phyloP scores from a whole-genome alignment of 768 basidiomycete species.

The Boletellus emodensis region DNA sequence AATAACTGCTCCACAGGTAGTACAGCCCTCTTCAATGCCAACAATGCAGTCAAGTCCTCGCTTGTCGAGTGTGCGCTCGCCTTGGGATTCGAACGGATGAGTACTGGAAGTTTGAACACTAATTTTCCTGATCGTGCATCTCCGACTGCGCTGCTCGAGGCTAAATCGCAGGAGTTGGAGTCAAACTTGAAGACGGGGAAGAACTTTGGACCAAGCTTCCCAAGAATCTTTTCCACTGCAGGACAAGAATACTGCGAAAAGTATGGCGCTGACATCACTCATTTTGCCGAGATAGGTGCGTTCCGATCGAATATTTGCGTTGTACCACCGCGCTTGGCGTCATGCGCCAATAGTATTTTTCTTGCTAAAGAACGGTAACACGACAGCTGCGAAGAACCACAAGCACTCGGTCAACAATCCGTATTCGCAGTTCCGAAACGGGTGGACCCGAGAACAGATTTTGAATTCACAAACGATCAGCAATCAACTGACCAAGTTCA shows the following conservation, averaged over 20 bases:
- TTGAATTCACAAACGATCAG: slow-evolving; percentile 64
- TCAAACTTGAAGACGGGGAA: slow-evolving; percentile 39
- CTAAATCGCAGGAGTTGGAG: slow-evolving; percentile 49
- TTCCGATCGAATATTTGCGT: neutral
- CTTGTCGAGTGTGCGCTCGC: slow-evolving; percentile 73
- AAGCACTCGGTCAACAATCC: slow-evolving; percentile 79
- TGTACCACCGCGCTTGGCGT: neutral
- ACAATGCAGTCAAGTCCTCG: slow-evolving; percentile 64
- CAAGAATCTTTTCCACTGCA: slow-evolving; percentile 71
- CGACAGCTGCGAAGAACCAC: slow-evolving; percentile 78
- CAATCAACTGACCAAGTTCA: slow-evolving; percentile 72
- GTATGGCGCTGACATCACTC: slow-evolving; percentile 62
- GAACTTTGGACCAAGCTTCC: slow-evolving; percentile 67
- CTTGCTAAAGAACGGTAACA: slow-evolving; percentile 3
- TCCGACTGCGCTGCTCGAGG: slow-evolving; percentile 45
- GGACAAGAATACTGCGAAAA: slow-evolving; percentile 73
- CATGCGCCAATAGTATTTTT: neutral
- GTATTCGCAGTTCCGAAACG: slow-evolving; percentile 80
- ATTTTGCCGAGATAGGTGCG: slow-evolving; percentile 75
- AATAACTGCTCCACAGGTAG: slow-evolving; percentile 86
- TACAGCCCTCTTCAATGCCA: slow-evolving; percentile 71
- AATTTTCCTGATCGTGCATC: slow-evolving; percentile 53
- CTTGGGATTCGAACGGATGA: slow-evolving; percentile 85
- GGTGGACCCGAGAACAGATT: slow-evolving; percentile 72
- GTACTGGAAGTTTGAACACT: slow-evolving; percentile 64